Conservation (phyloP, 2,329 filamentous ascomycete species). For the Hysterium pulicare region DNA sequence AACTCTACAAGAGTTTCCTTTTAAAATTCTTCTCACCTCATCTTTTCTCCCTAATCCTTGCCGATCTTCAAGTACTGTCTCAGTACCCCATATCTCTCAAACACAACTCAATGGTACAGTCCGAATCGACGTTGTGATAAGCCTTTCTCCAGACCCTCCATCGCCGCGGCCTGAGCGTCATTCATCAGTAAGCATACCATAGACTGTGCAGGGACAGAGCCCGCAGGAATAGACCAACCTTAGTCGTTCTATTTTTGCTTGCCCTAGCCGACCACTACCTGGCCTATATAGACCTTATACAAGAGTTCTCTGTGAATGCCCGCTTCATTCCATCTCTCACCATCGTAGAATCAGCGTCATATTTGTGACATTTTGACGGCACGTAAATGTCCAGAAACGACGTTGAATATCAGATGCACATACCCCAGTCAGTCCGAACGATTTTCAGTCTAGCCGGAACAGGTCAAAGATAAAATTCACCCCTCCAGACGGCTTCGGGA, state of each 20-base stretch:
- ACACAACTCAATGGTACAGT: neutral
- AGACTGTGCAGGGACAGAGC: neutral
- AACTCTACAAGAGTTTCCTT: neutral
- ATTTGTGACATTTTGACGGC: neutral
- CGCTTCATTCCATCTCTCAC: neutral
- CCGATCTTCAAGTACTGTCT: neutral
- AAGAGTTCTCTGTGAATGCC: neutral
- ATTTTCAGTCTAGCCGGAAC: neutral
- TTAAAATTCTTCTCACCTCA: neutral
- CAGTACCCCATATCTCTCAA: neutral
- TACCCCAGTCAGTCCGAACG: neutral
- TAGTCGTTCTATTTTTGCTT: neutral
- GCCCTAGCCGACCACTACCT: neutral
- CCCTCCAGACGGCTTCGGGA: neutral
- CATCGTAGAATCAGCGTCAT: neutral
- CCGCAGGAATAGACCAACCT: neutral
- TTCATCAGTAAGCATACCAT: neutral
- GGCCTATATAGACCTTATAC: neutral
- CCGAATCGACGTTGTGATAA: neutral
- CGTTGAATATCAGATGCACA: neutral
- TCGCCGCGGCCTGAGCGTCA: neutral
- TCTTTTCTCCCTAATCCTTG: neutral
- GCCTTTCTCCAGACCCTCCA: neutral
- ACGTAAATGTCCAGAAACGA: neutral
- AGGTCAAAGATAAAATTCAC: constrained; percentile 1